Conservation (phyloP, 2,329 filamentous ascomycete species). For the Ophiostoma tasmaniense region DNA sequence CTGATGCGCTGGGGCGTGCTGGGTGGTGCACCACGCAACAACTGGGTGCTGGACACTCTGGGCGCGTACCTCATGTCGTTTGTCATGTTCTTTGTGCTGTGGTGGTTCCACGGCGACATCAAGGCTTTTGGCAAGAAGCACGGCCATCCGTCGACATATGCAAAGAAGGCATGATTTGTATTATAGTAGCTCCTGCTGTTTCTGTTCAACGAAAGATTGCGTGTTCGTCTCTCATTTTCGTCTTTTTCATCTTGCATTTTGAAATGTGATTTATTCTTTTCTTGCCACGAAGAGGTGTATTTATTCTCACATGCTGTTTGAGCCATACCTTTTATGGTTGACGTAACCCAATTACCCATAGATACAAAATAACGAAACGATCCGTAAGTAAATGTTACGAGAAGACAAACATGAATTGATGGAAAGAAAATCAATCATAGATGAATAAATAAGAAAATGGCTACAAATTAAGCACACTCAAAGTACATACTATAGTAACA, state of each 20-base stretch:
- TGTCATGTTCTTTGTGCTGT: conserved; percentile 50
- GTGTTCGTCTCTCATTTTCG: neutral
- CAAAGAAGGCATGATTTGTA: neutral
- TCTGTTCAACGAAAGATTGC: neutral
- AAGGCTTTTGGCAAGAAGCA: conserved; percentile 47
- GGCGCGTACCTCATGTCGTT: conserved; percentile 45
- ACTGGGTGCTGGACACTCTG: conserved; percentile 51
- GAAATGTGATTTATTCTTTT: no score
- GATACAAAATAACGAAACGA: no score
- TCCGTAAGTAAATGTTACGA: no score
- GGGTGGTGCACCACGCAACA: conserved; percentile 50
- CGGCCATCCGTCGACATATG: conserved; percentile 47
- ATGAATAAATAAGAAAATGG: no score
- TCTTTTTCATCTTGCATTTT: no score
- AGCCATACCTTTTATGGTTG: no score
- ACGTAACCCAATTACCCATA: no score
- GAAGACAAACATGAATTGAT: no score
- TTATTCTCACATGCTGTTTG: no score
- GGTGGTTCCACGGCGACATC: conserved; percentile 50
- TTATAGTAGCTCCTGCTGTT: neutral
- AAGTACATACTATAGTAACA: neutral
- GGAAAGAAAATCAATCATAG: no score
- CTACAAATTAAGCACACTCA: neutral
- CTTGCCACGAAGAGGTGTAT: no score
- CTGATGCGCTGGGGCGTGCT: conserved; percentile 58